These are phyloP conservation scores for Penicillium sumatraense DNA, from an alignment of 2,329 filamentous ascomycete genomes.

Conservation along the genomic window DNA sequence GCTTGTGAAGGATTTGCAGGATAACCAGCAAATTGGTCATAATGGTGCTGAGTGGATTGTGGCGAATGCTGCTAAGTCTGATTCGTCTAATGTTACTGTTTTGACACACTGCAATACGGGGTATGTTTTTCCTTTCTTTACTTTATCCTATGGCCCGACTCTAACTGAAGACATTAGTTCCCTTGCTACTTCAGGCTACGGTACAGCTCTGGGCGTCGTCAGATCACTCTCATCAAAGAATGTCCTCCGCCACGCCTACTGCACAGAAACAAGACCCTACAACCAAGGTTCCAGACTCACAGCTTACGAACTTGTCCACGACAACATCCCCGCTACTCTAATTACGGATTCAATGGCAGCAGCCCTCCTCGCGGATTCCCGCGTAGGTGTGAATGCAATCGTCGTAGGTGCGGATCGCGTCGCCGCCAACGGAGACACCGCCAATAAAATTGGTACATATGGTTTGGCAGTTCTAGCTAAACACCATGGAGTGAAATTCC, in stretches of 20 bases:
- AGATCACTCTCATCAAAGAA: constrained; percentile 73
- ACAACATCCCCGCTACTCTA: constrained; percentile 86
- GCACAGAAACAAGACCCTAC: constrained; percentile 95
- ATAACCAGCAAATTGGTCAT: constrained; percentile 84
- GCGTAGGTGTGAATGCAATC: constrained; percentile 77
- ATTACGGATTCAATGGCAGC: constrained; percentile 98
- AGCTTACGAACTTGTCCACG: constrained; percentile 94
- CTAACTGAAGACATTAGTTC: constrained; percentile 59
- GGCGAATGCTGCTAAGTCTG: constrained; percentile 56
- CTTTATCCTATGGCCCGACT: constrained; percentile 6
- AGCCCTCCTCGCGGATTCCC: constrained; percentile 68
- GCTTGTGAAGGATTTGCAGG: constrained; percentile 81
- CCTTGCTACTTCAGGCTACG: constrained; percentile 95
- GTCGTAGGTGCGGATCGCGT: constrained; percentile 95
- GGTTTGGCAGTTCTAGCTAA: constrained; percentile 86
- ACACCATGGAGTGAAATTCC: constrained; percentile 87
- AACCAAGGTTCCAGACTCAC: constrained; percentile 96
- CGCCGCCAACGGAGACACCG: constrained; percentile 94
- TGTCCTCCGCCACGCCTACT: constrained; percentile 81
- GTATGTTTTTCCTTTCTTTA: constrained; percentile 46
- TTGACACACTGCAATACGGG: constrained; percentile 98
- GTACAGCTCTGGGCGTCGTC: constrained; percentile 92
- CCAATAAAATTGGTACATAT: constrained; percentile 98
- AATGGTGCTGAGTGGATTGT: constrained; percentile 84
- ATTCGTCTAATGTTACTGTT: constrained; percentile 70